These are phyloP conservation scores for Bacterosira constricta DNA, from an alignment of 108 stramenopile genomes.

Conservation along the genomic window DNA sequence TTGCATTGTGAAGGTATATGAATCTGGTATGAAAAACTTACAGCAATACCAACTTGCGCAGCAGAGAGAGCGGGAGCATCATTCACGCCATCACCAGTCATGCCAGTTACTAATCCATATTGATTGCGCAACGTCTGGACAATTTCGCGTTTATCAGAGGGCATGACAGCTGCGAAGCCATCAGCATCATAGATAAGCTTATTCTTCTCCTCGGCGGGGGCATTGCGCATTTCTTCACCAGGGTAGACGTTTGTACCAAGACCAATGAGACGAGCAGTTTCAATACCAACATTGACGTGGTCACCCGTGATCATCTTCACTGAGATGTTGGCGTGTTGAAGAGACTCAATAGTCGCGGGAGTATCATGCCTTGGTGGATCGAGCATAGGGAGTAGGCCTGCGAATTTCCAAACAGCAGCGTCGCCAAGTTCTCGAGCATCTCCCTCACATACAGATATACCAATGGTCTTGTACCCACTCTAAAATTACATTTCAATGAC, in stretches of 20 bases:
- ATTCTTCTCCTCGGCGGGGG: conserved; percentile 46
- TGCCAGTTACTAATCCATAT: conserved; percentile 75
- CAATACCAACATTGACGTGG: conserved; percentile 67
- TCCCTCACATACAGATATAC: conserved; percentile 57
- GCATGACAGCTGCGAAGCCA: conserved; percentile 81
- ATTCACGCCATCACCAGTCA: conserved; percentile 94
- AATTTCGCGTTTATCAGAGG: conserved; percentile 76
- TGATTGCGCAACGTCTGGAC: conserved; percentile 71
- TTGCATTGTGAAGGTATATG: no score
- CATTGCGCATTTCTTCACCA: conserved; percentile 51
- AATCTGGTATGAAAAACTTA: no score
- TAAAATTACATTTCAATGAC: no score
- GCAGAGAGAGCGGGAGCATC: conserved; percentile 87
- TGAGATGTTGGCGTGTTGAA: conserved; percentile 68
- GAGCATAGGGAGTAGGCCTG: conserved; percentile 83
- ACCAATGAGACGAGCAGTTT: conserved; percentile 67
- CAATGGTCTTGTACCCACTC: conserved; percentile 80
- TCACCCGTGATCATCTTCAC: conserved; percentile 93
- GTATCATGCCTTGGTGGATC: conserved; percentile 87
- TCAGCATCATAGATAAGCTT: conserved; percentile 65
- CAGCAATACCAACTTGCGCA: conserved; percentile 76
- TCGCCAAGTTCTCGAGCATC: conserved; percentile 55
- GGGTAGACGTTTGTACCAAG: conserved; percentile 56
- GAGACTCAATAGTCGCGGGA: conserved; percentile 65
- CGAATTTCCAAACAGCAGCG: conserved; percentile 60